These are phyloP conservation scores for Panellus pusillus DNA, from an alignment of 768 basidiomycete species.

Conservation along the genomic window DNA sequence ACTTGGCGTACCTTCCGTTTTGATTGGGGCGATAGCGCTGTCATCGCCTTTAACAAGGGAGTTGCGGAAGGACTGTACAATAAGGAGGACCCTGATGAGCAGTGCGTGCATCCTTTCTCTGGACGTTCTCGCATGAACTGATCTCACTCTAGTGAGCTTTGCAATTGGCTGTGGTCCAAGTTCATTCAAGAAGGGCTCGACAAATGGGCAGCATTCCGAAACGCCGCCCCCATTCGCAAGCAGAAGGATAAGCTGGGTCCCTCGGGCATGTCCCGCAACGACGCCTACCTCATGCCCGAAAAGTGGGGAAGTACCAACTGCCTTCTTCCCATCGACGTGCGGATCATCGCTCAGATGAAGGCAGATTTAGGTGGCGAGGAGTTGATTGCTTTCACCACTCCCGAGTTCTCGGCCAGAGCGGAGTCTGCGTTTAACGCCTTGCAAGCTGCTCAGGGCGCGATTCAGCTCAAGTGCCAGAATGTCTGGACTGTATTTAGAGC, in stretches of 20 bases:
- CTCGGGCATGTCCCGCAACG: conserved; percentile 34
- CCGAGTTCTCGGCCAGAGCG: conserved; percentile 27
- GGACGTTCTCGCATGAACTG: not conserved
- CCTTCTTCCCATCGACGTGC: conserved; percentile 26
- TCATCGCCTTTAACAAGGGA: not conserved
- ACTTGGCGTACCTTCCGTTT: conserved; percentile 28
- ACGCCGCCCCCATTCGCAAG: conserved; percentile 27
- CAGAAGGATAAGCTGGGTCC: conserved; percentile 34
- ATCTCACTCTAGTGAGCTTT: conserved; percentile 15
- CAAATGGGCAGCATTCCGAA: conserved; percentile 19
- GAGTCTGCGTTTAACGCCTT: conserved; percentile 24
- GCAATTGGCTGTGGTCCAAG: conserved; percentile 25
- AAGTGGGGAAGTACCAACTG: conserved; percentile 29
- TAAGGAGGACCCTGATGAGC: not conserved
- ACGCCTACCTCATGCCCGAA: conserved; percentile 25
- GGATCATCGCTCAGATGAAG: conserved; percentile 29
- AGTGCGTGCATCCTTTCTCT: not conserved
- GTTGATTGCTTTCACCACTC: conserved; percentile 31
- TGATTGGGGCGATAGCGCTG: conserved; percentile 31
- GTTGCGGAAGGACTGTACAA: not conserved
- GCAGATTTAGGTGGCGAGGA: conserved; percentile 30
- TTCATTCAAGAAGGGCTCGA: conserved; percentile 20
- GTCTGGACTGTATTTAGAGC: conserved; percentile 30
- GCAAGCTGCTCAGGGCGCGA: not conserved
- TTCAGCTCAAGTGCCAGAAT: conserved; percentile 24